Evolutionary conservation across 2,329 filamentous ascomycete species (phyloP), one percentile per base, ranked within the genome.

Genomic region (Nemania bipapillata): DNA sequence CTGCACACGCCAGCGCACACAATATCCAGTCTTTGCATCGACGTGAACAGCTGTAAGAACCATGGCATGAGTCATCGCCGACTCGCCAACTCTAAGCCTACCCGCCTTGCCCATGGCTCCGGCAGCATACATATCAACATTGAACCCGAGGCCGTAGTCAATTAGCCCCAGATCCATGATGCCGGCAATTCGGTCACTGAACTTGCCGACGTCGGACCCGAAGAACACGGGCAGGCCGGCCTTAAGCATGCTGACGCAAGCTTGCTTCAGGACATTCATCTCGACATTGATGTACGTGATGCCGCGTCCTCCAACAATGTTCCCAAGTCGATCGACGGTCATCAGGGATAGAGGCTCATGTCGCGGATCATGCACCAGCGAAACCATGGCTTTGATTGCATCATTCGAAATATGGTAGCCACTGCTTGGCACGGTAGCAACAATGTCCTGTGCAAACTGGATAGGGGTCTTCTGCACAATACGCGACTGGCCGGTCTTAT

Each of bases 41-140:
- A 96, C 79, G 77, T 97, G 93, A 53, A 97, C 94, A 0, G 89
- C 94, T 2, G 93, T 97, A 70, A 97, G 81, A 0, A 96, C 92
- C 94, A 97, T 97, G 4, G 94, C 94, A 76, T 97, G 94, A 0
- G 93, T 97, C 93, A 97, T 96, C 58, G 88, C 86, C 62, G 87
- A 91, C 81, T 96, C 93, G 11, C 92, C 89, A 0, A 90, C 90
- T 74, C 87, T 83, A 53, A 97, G 82, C 3, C 93, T 84, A 74
- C 93, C 87, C 0, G 91, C 91, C 81, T 97, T 97, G 75, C 83
- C 88, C 86, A 96, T 86, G 20, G 87, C 89, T 8, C 11, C 56
- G 1, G 60, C 61, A 1, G 70, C 69, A 54, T 95, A 85, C 26
- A 96, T 83, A 63, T 84, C 85, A 69, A 93, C 86, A 74, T 94